These are phyloP conservation scores for Citrullus colocynthis DNA, from an alignment of 306 rosid species.

Conservation along the genomic window DNA sequence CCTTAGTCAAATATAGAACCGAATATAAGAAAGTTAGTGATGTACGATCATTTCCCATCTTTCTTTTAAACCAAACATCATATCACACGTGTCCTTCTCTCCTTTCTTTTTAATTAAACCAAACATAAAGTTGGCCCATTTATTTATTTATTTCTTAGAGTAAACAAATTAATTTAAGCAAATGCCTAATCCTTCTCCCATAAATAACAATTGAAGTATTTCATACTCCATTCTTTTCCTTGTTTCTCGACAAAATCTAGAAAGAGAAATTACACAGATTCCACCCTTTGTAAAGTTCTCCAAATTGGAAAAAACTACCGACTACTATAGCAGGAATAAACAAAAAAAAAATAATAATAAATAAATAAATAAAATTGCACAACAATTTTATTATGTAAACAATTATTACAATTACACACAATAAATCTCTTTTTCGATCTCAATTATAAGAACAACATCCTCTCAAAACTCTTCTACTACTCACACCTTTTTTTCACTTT, in stretches of 20 bases:
- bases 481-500: too few species aligned
- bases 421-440: too few species aligned
- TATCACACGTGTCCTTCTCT: background rate
- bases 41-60: background rate
- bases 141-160: background rate
- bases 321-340: too few species aligned
- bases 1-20: background rate
- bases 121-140: background rate
- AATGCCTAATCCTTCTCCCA: background rate
- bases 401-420: too few species aligned
- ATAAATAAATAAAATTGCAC: too few species aligned
- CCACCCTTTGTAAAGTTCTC: too few species aligned
- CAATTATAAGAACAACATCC: too few species aligned
- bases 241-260: background rate
- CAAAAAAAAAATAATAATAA: too few species aligned
- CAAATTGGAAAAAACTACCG: too few species aligned
- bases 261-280: background rate
- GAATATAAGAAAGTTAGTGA: slow-evolving; percentile 5
- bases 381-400: too few species aligned
- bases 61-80: background rate
- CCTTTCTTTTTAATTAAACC: background rate
- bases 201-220: background rate
- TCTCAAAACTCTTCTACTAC: too few species aligned
- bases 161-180: background rate
- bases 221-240: background rate